Conservation (phyloP, 495 filamentous ascomycete genomes). For the Talaromyces trachyspermus region DNA sequence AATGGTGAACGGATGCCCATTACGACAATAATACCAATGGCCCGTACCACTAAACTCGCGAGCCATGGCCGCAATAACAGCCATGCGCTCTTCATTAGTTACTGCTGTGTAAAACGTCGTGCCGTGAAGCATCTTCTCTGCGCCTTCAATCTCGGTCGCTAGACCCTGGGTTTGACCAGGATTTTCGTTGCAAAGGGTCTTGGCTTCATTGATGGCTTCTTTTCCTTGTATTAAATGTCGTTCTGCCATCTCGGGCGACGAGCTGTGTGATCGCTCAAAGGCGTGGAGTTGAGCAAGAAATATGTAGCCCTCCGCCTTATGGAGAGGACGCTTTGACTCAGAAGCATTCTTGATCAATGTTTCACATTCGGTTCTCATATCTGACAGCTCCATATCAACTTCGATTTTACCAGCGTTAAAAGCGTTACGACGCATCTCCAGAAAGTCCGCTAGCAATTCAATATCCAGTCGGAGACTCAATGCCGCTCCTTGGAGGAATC, state of each 20-base stretch:
- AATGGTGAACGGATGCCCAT: conserved; percentile 65
- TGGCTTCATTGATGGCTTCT: conserved; percentile 17
- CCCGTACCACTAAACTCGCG: conserved; percentile 46
- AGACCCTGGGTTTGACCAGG: conserved; percentile 22
- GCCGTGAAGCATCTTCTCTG: conserved; percentile 25
- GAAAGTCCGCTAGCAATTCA: conserved; percentile 48
- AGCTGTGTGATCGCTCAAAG: conserved; percentile 19
- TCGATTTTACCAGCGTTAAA: neutral
- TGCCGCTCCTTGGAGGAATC: conserved; percentile 38
- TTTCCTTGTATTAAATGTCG: conserved; percentile 4
- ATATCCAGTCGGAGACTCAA: conserved; percentile 50
- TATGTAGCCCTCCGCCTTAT: conserved; percentile 25
- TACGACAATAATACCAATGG: conserved; percentile 63
- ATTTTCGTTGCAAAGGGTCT: conserved; percentile 17
- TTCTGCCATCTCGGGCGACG: conserved; percentile 2
- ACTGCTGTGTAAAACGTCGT: conserved; percentile 36
- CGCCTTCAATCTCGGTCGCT: conserved; percentile 18
- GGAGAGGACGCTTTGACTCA: conserved; percentile 7
- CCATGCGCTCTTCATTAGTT: conserved; percentile 38
- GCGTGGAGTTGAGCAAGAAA: conserved; percentile 30
- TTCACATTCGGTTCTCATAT: conserved; percentile 25
- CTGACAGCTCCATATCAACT: conserved; percentile 28
- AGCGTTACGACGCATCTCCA: conserved; percentile 20
- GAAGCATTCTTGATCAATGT: conserved; percentile 10
- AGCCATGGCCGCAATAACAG: conserved; percentile 45